These are phyloP conservation scores for Mucor lusitanicus DNA, from an alignment of 371 early-diverging fungal genomes.

Conservation along the genomic window DNA sequence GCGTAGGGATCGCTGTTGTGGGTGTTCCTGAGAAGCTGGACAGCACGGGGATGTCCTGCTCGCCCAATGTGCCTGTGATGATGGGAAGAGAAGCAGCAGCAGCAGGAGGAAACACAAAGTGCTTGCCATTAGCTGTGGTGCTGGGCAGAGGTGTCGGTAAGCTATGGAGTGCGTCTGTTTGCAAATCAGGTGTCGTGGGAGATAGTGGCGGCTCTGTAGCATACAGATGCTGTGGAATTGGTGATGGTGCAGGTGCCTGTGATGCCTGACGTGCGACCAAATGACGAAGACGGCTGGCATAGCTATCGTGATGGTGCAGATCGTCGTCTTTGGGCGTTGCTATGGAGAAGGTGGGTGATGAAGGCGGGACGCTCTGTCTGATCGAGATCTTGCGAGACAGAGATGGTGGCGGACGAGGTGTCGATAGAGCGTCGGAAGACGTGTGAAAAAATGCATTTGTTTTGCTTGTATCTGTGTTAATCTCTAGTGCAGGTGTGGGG, in stretches of 20 bases:
- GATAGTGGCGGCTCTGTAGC: constrained; percentile 6
- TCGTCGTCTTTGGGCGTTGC: not conserved
- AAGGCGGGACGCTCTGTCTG: constrained; percentile 7
- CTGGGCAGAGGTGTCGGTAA: constrained; percentile 32
- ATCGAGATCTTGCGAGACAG: constrained; percentile 28
- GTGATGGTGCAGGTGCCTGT: constrained; percentile 29
- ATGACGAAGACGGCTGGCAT: constrained; percentile 36
- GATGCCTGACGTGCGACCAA: constrained; percentile 32
- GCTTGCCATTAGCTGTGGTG: not conserved
- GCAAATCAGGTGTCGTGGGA: constrained; percentile 10
- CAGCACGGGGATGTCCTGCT: constrained; percentile 24
- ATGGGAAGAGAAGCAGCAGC: not conserved
- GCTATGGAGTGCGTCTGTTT: constrained; percentile 31
- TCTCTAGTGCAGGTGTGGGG: constrained; percentile 39
- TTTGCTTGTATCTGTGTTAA: constrained; percentile 37
- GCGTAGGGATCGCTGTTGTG: constrained; percentile 19
- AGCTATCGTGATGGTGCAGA: constrained; percentile 16
- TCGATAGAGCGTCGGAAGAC: constrained; percentile 11
- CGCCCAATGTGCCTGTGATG: not conserved
- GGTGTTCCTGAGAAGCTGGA: not conserved
- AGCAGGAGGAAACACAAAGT: constrained; percentile 7
- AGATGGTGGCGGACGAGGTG: constrained; percentile 47
- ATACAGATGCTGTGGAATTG: constrained; percentile 35
- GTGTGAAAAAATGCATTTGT: constrained; percentile 42
- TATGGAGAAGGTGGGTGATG: constrained; percentile 12